Percentiles rank a stretch among this genome's conserved stretches.
Conservation (phyloP, 2,329 filamentous ascomycete genomes). For the Penicillium corylophilum region DNA sequence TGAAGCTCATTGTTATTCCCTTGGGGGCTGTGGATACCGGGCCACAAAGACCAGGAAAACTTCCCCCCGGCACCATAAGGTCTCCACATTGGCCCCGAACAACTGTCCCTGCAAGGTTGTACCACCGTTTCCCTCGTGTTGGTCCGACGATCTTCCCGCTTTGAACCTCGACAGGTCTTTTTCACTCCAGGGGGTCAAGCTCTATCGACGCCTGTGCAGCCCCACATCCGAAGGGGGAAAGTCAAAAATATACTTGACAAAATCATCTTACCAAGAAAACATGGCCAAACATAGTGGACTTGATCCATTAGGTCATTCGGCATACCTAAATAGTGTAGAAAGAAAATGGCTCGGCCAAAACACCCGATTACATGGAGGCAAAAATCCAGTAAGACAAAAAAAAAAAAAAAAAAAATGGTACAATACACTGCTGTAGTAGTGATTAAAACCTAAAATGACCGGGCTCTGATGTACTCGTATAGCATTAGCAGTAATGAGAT, state of each 20-base stretch:
- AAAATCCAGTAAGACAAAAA: neutral
- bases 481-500: conserved; percentile 11
- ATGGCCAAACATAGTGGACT: neutral
- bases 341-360: neutral
- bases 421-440: neutral
- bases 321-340: neutral
- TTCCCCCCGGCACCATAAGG: neutral
- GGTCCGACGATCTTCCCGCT: conserved; percentile 8
- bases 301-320: neutral
- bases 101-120: conserved; percentile 17
- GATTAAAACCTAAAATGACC: neutral
- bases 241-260: conserved; percentile 1
- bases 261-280: neutral
- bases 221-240: conserved; percentile 24
- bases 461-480: conserved; percentile 8
- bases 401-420: neutral
- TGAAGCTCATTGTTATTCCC: conserved; percentile 9
- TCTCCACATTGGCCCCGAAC: conserved; percentile 1
- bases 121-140: conserved; percentile 20
- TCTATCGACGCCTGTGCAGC: conserved; percentile 16
- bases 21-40: neutral
- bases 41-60: neutral
- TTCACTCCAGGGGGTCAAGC: conserved; percentile 15
- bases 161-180: neutral
- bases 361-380: neutral